Evolutionary conservation across 176 grass and related monocot genomes (phyloP).

Genomic region (Avena atlantica): DNA sequence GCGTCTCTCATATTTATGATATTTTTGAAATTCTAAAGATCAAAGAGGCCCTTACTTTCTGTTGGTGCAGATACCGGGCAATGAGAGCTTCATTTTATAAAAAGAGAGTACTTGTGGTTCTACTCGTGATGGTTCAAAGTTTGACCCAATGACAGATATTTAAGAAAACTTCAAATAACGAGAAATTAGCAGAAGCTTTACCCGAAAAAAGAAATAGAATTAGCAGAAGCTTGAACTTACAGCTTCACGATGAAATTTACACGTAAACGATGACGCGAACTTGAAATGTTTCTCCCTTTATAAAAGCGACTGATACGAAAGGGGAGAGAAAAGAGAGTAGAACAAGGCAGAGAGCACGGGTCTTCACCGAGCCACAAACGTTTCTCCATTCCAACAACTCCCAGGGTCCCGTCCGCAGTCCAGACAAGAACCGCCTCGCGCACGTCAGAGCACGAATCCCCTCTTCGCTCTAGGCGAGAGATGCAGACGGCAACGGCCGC

Average conservation of each 20-base stretch:
- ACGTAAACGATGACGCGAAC: background rate
- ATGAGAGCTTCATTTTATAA: no score
- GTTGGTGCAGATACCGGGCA: background rate
- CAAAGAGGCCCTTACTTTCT: background rate
- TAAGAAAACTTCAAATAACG: no score
- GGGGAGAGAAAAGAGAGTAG: background rate
- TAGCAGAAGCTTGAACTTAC: no score
- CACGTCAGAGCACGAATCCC: background rate
- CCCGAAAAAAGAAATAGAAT: no score
- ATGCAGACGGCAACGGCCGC: conserved; percentile 69
- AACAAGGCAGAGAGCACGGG: background rate
- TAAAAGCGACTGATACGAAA: background rate
- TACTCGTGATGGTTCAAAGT: no score
- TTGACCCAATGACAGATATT: no score
- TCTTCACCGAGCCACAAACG: conserved; percentile 31
- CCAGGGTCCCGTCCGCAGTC: background rate
- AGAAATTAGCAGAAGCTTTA: no score
- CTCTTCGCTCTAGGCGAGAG: conserved; percentile 30
- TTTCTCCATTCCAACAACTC: background rate
- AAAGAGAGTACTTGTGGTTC: no score
- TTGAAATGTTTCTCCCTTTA: background rate
- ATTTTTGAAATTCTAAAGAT: background rate
- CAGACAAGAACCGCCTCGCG: background rate
- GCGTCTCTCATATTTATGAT: no score
- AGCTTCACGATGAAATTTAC: background rate